phyloP scores from a whole-genome alignment of 164 flowering plant species.

The Nymphaea thermarum region DNA sequence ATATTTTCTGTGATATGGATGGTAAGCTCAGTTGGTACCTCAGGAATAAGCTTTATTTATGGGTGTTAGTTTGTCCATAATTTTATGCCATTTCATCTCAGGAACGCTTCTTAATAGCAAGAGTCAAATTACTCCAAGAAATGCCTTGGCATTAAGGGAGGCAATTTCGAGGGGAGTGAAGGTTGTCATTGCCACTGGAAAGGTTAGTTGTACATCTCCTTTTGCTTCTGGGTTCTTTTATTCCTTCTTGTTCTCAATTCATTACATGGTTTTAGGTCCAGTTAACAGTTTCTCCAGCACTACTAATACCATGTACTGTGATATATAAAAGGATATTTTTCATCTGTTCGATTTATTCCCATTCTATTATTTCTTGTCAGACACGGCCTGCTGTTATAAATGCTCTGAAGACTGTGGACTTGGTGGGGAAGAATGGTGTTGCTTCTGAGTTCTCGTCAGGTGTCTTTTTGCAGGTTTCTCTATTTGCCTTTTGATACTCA shows the following conservation, averaged over 20 bases:
- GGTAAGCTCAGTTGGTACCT: conserved; percentile 34
- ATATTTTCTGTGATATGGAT: conserved; percentile 97
- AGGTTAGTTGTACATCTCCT: conserved; percentile 29
- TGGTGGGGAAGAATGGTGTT: conserved; percentile 74
- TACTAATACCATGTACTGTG: not conserved
- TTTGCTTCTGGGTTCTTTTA: not conserved
- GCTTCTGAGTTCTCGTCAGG: conserved; percentile 78
- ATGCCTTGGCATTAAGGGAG: conserved; percentile 70
- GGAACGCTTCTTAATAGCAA: conserved; percentile 90
- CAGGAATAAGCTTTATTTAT: not conserved
- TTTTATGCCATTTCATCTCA: conserved; percentile 15
- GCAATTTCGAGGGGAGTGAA: conserved; percentile 71
- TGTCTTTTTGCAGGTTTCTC: conserved; percentile 78
- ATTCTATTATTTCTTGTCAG: conserved; percentile 23
- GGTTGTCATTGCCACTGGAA: conserved; percentile 95
- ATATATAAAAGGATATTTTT: not conserved
- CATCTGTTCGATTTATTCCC: not conserved
- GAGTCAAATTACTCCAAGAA: conserved; percentile 51
- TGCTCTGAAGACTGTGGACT: conserved; percentile 48
- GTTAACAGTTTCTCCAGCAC: not conserved
- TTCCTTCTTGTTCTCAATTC: not conserved
- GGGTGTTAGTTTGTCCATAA: not conserved
- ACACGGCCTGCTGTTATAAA: conserved; percentile 67
- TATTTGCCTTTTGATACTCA: too few relatives aligned
- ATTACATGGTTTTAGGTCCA: not conserved